These are phyloP conservation scores for Gracilaria vermiculophylla DNA, from an alignment of 23 red algal species.

Conservation along the genomic window DNA sequence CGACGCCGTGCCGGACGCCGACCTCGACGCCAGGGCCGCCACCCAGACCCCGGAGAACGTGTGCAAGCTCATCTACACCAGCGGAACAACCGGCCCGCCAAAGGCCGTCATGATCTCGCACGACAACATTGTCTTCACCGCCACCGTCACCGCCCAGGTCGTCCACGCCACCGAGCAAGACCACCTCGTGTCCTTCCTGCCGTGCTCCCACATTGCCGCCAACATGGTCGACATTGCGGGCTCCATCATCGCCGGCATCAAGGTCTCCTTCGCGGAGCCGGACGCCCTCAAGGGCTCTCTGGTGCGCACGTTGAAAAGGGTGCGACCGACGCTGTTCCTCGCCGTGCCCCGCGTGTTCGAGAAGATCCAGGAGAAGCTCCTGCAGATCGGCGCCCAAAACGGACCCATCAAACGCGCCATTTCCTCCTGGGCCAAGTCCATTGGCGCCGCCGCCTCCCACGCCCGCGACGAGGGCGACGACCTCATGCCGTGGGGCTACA, in stretches of 20 bases:
- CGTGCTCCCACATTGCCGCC: conserved; percentile 86
- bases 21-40: neutral
- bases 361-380: conserved; percentile 81
- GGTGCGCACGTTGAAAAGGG: conserved; percentile 64
- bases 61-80: conserved; percentile 83
- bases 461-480: conserved; percentile 41
- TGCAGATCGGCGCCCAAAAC: conserved; percentile 25
- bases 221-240: conserved; percentile 76
- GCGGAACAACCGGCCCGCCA: conserved; percentile 89
- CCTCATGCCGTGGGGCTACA: conserved; percentile 53
- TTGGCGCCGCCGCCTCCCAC: conserved; percentile 36
- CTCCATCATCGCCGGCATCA: conserved; percentile 33
- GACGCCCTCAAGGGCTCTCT: conserved; percentile 69
- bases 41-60: conserved; percentile 46
- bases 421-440: conserved; percentile 61
- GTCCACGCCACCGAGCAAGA: conserved; percentile 15
- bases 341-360: conserved; percentile 93
- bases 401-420: conserved; percentile 45
- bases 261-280: conserved; percentile 68
- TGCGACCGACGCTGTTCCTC: conserved; percentile 83
- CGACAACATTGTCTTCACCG: conserved; percentile 77
- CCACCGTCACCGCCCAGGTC: neutral
- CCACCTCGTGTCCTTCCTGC: conserved; percentile 76
- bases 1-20: conserved; percentile 2
- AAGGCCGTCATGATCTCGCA: conserved; percentile 95